A percentile compares a stretch with the other conserved stretches of the same genome.
These are phyloP conservation scores for Aspergillus niger DNA, from an alignment of 2,329 filamentous ascomycete genomes.

Conservation along the genomic window DNA sequence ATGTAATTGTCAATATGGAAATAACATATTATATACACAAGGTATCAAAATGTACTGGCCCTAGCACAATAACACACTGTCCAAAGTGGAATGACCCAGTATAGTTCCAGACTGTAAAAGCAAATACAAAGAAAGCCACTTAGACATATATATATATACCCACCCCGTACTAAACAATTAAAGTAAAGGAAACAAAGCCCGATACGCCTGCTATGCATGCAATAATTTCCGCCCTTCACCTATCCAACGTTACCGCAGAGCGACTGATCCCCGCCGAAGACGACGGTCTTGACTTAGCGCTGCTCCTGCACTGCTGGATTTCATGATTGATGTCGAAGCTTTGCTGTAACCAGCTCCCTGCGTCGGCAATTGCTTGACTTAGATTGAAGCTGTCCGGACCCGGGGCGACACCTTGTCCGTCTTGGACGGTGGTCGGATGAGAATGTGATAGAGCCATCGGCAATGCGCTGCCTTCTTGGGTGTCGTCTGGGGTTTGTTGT, in stretches of 20 bases:
- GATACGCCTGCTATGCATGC: not conserved
- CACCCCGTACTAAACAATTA: not conserved
- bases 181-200: not conserved
- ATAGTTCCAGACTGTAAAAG: too few species aligned
- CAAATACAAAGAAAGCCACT: not conserved
- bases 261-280: conserved; percentile 14
- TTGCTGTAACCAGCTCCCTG: conserved; percentile 48
- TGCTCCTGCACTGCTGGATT: conserved; percentile 22
- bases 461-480: conserved; percentile 21
- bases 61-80: too few species aligned
- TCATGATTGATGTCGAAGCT: conserved; percentile 47
- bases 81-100: too few species aligned
- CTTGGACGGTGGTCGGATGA: conserved; percentile 35
- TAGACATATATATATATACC: not conserved
- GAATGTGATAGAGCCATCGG: conserved; percentile 38
- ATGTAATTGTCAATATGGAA: too few species aligned
- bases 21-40: too few species aligned
- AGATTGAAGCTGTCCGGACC: conserved; percentile 45
- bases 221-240: not conserved
- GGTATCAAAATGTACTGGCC: too few species aligned
- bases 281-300: conserved; percentile 12
- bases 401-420: conserved; percentile 35
- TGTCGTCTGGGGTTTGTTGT: conserved; percentile 17
- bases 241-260: conserved; percentile 22
- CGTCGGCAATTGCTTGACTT: conserved; percentile 47